Evolutionary conservation across 352 stramenopile genomes (phyloP), one percentile per base, ranked within the genome.

Genomic region (Blastocystis hominis): DNA sequence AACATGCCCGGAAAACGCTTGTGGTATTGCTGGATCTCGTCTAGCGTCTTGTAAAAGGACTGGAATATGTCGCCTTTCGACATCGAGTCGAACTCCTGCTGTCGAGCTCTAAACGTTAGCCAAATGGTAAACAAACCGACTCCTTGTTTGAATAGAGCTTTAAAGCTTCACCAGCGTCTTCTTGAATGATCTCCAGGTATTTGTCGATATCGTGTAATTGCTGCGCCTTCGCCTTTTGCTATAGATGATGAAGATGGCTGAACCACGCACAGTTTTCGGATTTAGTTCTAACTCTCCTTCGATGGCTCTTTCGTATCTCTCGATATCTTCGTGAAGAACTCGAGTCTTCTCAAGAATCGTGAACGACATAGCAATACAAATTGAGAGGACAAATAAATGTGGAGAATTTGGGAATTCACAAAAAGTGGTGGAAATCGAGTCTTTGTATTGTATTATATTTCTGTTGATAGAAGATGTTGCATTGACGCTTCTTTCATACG

Each of bases 21-120:
- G 89, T 95, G 92, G 89, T 94, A 95, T 34, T 90, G 90, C 64
- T 92, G 93, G 53, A 95, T 93, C 7, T 91, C 90, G 89, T 95
- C 94, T 75, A 95, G 91, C 70, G 94, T 92, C 89, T 94, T 92
- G 69, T 95, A 95, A 88, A 95, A 95, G n/a, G 92, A 93, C 76
- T 92, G 94, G 80, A 95, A 95, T 50, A 94, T 90, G 15, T 91
- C 92, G 44, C 91, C 90, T 7, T 92, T 92, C 20, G 91, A 91
- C 92, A 95, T 94, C 64, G 75, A 90, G 70, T 93, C 91, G 62
- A 91, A 93, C 80, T 95, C 93, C 61, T 94, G 91, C 0, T 91
- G 89, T 87, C 93, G 93, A 70, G 92, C 93, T 6, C 92, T 94
- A 61, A 6, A 24, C 6, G 81, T 55, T 20, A 86, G 13, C 5